Conservation (phyloP, 306 rosid species). For the Pterocarpus macrocarpus region DNA sequence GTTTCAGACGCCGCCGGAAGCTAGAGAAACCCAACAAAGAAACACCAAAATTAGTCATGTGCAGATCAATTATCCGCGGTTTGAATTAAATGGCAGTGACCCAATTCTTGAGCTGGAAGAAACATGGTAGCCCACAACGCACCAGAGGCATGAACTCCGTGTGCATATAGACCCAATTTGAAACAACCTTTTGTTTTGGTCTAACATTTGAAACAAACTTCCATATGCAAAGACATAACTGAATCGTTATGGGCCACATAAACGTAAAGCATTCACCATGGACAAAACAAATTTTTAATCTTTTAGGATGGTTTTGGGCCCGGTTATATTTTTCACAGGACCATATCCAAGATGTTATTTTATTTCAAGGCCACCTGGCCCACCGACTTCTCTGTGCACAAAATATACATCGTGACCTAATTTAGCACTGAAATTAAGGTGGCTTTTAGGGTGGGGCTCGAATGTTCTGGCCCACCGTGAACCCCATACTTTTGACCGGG, state of each 20-base stretch:
- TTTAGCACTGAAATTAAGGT: not conserved
- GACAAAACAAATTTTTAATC: not conserved
- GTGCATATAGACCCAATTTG: not conserved
- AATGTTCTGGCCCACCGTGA: too few relatives aligned
- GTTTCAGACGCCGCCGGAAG: not conserved
- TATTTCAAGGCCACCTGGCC: not conserved
- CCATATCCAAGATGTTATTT: not conserved
- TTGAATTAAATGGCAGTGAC: not conserved
- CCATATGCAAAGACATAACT: conserved; percentile 21
- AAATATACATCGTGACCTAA: not conserved
- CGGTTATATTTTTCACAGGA: not conserved
- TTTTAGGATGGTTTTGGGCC: not conserved
- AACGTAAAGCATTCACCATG: not conserved
- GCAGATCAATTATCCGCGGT: not conserved
- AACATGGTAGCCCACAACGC: conserved; percentile 30
- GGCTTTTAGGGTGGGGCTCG: too few relatives aligned
- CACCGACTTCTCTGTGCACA: not conserved
- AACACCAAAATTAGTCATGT: not conserved
- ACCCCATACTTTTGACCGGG: too few relatives aligned
- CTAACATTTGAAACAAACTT: not conserved
- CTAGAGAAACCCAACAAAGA: not conserved
- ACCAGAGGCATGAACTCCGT: not conserved
- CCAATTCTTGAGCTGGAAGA: conserved; percentile 16
- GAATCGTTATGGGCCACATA: conserved; percentile 1
- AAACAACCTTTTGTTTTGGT: too few relatives aligned